phyloP scores from a whole-genome alignment of 805 yeast species.

The Pichia cephalocereana region DNA sequence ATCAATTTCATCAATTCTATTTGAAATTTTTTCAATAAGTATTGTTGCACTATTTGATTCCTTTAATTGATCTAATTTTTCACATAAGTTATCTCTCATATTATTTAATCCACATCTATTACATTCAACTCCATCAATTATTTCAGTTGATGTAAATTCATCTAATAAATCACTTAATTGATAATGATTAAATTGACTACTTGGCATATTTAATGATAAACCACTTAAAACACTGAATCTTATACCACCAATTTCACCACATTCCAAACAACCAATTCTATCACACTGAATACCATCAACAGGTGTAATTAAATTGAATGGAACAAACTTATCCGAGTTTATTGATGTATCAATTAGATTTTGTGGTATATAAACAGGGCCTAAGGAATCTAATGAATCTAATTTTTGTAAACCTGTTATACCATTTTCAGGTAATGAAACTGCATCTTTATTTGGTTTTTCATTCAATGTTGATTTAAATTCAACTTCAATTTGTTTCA shows the following conservation, averaged over 20 bases:
- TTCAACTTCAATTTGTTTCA: constrained; percentile 58
- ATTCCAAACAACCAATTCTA: constrained; percentile 78
- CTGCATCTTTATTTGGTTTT: constrained; percentile 14
- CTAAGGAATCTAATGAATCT: constrained; percentile 46
- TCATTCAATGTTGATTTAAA: constrained; percentile 21
- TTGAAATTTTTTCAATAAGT: constrained; percentile 26
- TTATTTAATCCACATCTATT: constrained; percentile 77
- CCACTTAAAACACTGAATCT: constrained; percentile 75
- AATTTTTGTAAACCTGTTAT: constrained; percentile 23
- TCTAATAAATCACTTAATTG: constrained; percentile 45
- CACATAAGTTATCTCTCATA: constrained; percentile 41
- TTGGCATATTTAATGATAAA: constrained; percentile 58
- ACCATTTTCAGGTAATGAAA: constrained; percentile 21
- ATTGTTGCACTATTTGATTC: not conserved
- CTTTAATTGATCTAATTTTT: constrained; percentile 24
- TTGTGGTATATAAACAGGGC: constrained; percentile 63
- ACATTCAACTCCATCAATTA: constrained; percentile 90
- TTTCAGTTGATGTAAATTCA: constrained; percentile 71
- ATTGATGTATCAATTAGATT: constrained; percentile 68
- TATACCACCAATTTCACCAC: constrained; percentile 94
- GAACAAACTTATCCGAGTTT: constrained; percentile 36
- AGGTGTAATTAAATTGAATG: constrained; percentile 66
- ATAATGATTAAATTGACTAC: constrained; percentile 29
- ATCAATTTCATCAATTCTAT: constrained; percentile 40
- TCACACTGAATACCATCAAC: constrained; percentile 87